These are phyloP conservation scores for Streptanthus diversifolius DNA, from an alignment of 345 rosid species.

Conservation along the genomic window DNA sequence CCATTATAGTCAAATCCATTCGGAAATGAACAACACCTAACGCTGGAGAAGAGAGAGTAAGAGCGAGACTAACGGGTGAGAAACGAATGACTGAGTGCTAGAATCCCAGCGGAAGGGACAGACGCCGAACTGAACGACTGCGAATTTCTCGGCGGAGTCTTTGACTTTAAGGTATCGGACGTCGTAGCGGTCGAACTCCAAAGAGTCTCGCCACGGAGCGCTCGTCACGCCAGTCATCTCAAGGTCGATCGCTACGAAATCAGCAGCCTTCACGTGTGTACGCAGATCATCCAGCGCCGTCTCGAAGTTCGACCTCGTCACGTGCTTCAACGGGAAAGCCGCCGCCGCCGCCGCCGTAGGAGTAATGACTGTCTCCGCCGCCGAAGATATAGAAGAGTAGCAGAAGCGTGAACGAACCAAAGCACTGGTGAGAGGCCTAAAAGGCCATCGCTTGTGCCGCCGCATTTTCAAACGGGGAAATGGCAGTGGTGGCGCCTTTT, in stretches of 20 bases:
- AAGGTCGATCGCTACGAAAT: constrained; percentile 88
- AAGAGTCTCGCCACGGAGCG: constrained; percentile 88
- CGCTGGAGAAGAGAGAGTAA: background rate
- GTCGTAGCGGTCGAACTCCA: constrained; percentile 75
- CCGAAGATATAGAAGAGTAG: constrained; percentile 8
- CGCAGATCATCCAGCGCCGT: constrained; percentile 53
- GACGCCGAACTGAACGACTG: constrained; percentile 90
- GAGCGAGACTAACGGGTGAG: constrained; percentile 63
- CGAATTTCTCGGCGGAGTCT: constrained; percentile 96
- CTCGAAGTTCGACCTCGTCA: constrained; percentile 75
- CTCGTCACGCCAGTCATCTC: constrained; percentile 92
- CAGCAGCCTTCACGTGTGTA: constrained; percentile 61
- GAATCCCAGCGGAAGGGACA: constrained; percentile 95
- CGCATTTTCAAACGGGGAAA: constrained; percentile 26
- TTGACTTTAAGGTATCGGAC: constrained; percentile 79
- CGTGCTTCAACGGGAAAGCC: constrained; percentile 74
- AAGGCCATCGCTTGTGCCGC: constrained; percentile 38
- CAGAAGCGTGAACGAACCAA: constrained; percentile 36
- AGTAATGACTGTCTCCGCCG: constrained; percentile 3
- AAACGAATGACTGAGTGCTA: constrained; percentile 52
- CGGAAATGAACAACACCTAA: background rate
- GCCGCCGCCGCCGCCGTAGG: constrained; percentile 19
- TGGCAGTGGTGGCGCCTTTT: background rate
- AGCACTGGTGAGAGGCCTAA: constrained; percentile 38
- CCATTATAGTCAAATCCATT: background rate